These are phyloP conservation scores for Leptographium lundbergii DNA, from an alignment of 2,329 filamentous ascomycete species.

Conservation along the genomic window DNA sequence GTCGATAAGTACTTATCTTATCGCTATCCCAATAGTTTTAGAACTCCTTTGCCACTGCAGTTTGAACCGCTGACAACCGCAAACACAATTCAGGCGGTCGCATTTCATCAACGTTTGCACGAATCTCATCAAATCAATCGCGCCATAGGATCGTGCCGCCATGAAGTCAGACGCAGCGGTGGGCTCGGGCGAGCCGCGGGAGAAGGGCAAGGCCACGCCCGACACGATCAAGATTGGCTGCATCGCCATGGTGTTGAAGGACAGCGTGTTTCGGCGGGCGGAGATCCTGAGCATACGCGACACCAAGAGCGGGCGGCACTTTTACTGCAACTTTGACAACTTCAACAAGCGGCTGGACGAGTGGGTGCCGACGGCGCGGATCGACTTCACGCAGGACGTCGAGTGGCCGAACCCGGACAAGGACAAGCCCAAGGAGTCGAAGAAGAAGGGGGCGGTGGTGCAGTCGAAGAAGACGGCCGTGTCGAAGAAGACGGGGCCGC, in stretches of 20 bases:
- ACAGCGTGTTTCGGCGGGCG: slow-evolving; percentile 78
- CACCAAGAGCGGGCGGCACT: slow-evolving; percentile 75
- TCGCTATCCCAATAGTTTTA: neutral
- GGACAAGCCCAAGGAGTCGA: slow-evolving; percentile 59
- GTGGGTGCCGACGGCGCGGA: slow-evolving; percentile 73
- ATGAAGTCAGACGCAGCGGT: slow-evolving; percentile 39
- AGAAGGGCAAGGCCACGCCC: slow-evolving; percentile 74
- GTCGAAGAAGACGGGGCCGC: slow-evolving; percentile 43
- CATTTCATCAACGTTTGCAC: slow-evolving; percentile 1
- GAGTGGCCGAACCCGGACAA: slow-evolving; percentile 95
- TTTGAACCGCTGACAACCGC: neutral
- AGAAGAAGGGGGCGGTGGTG: slow-evolving; percentile 43
- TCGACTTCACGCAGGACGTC: slow-evolving; percentile 81
- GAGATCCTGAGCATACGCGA: slow-evolving; percentile 94
- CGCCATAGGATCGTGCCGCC: slow-evolving; percentile 5
- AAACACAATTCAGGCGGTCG: neutral
- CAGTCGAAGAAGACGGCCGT: slow-evolving; percentile 37
- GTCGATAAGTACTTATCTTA: neutral
- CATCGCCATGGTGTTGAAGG: slow-evolving; percentile 51
- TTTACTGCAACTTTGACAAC: slow-evolving; percentile 95
- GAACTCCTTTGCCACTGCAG: no score
- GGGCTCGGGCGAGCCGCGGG: slow-evolving; percentile 42
- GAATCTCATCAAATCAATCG: neutral
- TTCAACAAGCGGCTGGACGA: slow-evolving; percentile 84
- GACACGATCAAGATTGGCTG: slow-evolving; percentile 60